Conservation (phyloP, 768 basidiomycete genomes). For the Imleria badia region DNA sequence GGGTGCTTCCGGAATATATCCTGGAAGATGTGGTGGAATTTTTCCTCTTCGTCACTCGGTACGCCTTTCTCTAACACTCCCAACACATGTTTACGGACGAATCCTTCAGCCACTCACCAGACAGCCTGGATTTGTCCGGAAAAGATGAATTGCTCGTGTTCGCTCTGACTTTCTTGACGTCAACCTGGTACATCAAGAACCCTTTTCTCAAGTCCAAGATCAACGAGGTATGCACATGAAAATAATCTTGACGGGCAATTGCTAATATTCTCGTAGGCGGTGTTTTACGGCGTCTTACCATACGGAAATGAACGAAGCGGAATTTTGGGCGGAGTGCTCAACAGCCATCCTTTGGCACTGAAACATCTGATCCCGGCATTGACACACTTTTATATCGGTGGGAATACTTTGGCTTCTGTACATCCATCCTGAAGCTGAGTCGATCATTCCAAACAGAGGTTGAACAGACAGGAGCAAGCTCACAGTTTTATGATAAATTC, state of each 20-base stretch:
- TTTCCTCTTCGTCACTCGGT: constrained; percentile 82
- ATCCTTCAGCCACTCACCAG: constrained; percentile 56
- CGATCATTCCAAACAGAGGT: constrained; percentile 60
- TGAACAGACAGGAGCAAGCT: constrained; percentile 95
- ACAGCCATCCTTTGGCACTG: constrained; percentile 80
- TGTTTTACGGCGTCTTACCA: constrained; percentile 71
- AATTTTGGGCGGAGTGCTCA: constrained; percentile 79
- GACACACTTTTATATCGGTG: constrained; percentile 94
- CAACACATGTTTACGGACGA: neutral
- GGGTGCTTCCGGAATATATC: constrained; percentile 89
- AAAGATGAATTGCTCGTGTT: constrained; percentile 87
- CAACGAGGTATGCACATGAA: constrained; percentile 65
- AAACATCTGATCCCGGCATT: constrained; percentile 88
- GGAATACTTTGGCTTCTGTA: constrained; percentile 18
- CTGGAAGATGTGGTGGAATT: constrained; percentile 94
- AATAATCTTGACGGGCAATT: neutral
- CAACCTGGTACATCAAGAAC: constrained; percentile 98
- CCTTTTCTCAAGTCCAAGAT: constrained; percentile 97
- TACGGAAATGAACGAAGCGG: constrained; percentile 67
- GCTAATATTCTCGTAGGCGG: constrained; percentile 44
- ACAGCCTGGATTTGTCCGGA: constrained; percentile 80
- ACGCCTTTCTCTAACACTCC: constrained; percentile 21
- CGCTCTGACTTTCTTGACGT: constrained; percentile 85
- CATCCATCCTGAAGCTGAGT: neutral
- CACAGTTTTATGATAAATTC: constrained; percentile 99